Conservation (phyloP, 331 rosid species). For the Arachis monticola region DNA sequence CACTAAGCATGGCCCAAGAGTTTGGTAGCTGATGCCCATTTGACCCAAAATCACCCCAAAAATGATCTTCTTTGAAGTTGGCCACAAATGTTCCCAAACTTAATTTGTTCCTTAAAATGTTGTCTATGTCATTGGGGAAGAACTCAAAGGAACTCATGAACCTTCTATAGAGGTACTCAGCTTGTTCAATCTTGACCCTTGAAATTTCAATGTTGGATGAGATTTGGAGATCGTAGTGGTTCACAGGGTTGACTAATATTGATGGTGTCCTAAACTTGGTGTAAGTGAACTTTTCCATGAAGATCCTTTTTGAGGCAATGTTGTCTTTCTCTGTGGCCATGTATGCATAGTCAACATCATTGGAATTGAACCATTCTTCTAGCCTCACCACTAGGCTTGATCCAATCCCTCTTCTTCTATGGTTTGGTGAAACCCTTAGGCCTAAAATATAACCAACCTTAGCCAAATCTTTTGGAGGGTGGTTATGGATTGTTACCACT, state of each 20-base stretch:
- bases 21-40: slow-evolving; percentile 46
- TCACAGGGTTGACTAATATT: slow-evolving; percentile 78
- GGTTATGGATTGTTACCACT: slow-evolving; percentile 63
- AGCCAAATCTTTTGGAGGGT: slow-evolving; percentile 59
- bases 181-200: slow-evolving; percentile 62
- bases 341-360: slow-evolving; percentile 80
- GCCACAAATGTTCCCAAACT: slow-evolving; percentile 94
- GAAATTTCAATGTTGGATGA: slow-evolving; percentile 58
- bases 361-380: slow-evolving; percentile 79
- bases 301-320: slow-evolving; percentile 72
- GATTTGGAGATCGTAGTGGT: slow-evolving; percentile 41
- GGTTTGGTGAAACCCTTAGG: slow-evolving; percentile 62
- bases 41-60: slow-evolving; percentile 45
- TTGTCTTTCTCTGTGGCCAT: slow-evolving; percentile 90
- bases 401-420: slow-evolving; percentile 73
- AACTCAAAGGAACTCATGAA: slow-evolving; percentile 75
- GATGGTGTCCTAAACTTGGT: slow-evolving; percentile 75
- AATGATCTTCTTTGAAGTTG: slow-evolving; percentile 56
- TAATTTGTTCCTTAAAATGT: slow-evolving; percentile 64
- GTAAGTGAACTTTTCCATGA: slow-evolving; percentile 62
- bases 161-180: slow-evolving; percentile 71
- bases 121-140: slow-evolving; percentile 77
- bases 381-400: slow-evolving; percentile 59
- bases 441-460: slow-evolving; percentile 86
- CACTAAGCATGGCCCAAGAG: slow-evolving; percentile 92